phyloP scores from a whole-genome alignment of 768 basidiomycete species.

The Cyathus striatus region DNA sequence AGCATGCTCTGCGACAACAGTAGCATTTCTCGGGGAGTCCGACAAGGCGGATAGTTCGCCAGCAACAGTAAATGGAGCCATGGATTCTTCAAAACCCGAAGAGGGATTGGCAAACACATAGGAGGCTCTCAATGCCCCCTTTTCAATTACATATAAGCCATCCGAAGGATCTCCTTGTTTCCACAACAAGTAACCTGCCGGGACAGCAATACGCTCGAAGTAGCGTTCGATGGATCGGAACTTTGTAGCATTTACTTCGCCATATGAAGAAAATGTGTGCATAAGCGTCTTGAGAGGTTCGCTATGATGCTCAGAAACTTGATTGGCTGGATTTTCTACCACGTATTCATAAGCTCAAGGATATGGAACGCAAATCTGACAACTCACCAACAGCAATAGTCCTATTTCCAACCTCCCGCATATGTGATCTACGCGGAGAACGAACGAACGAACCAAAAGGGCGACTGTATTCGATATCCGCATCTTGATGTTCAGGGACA shows the following conservation, averaged over 20 bases:
- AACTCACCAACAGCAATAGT: constrained; percentile 58
- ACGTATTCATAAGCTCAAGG: not conserved
- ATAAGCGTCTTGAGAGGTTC: constrained; percentile 75
- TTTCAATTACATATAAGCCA: constrained; percentile 85
- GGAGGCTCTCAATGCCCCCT: constrained; percentile 77
- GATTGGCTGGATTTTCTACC: constrained; percentile 22
- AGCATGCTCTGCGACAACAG: constrained; percentile 70
- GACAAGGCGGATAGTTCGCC: constrained; percentile 88
- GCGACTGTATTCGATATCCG: constrained; percentile 39
- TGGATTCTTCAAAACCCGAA: constrained; percentile 74
- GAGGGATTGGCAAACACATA: constrained; percentile 75
- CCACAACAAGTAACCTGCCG: constrained; percentile 67
- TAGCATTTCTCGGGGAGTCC: constrained; percentile 76
- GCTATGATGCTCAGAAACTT: constrained; percentile 23
- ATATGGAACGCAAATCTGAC: not conserved
- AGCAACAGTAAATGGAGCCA: constrained; percentile 90
- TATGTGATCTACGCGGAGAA: constrained; percentile 64
- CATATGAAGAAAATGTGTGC: constrained; percentile 77
- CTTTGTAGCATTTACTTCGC: constrained; percentile 46
- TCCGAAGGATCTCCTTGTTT: constrained; percentile 69
- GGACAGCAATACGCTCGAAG: constrained; percentile 57
- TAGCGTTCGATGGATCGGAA: constrained; percentile 66
- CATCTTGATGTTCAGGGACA: constrained; percentile 54
- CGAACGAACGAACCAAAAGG: constrained; percentile 41
- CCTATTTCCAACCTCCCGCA: constrained; percentile 67